Evolutionary conservation across 2,329 filamentous ascomycete species (phyloP).

Genomic region (Pleurostoma richardsiae): DNA sequence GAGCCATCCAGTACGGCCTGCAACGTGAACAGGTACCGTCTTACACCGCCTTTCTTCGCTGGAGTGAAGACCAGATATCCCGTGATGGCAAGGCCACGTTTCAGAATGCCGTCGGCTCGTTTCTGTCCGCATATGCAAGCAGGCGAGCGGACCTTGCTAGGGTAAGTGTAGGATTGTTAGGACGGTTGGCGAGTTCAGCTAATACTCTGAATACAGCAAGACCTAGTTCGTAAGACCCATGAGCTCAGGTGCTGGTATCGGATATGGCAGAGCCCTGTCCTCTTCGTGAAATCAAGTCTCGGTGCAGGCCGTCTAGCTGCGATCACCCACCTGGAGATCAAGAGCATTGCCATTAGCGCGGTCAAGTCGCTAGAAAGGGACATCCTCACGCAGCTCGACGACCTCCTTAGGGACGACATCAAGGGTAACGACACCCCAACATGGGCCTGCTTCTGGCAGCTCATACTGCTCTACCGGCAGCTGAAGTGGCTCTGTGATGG

Average conservation of each 20-base stretch:
- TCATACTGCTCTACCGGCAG: constrained; percentile 6
- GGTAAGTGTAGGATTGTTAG: background rate
- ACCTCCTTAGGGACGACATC: background rate
- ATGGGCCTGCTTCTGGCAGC: constrained; percentile 8
- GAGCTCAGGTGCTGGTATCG: constrained; percentile 6
- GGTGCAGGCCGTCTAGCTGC: background rate
- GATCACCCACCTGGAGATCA: constrained; percentile 1
- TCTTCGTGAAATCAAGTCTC: background rate
- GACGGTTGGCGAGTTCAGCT: background rate
- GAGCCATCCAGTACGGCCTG: background rate
- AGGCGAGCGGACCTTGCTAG: background rate
- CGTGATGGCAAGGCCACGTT: background rate
- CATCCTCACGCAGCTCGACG: constrained; percentile 3
- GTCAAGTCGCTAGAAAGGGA: constrained; percentile 2
- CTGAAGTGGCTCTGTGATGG: constrained; percentile 2
- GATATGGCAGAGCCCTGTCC: constrained; percentile 2
- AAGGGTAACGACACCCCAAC: background rate
- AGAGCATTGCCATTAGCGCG: background rate
- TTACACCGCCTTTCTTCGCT: background rate
- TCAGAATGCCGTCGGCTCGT: background rate
- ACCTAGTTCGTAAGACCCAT: background rate
- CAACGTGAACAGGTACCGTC: background rate
- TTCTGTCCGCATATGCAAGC: background rate
- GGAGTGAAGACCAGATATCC: background rate
- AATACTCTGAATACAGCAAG: background rate